A percentile compares a stretch with the other conserved stretches of the same genome.
phyloP scores from a whole-genome alignment of 192 early-diverging fungal genomes.

The Phlyctochytrium arcticum region DNA sequence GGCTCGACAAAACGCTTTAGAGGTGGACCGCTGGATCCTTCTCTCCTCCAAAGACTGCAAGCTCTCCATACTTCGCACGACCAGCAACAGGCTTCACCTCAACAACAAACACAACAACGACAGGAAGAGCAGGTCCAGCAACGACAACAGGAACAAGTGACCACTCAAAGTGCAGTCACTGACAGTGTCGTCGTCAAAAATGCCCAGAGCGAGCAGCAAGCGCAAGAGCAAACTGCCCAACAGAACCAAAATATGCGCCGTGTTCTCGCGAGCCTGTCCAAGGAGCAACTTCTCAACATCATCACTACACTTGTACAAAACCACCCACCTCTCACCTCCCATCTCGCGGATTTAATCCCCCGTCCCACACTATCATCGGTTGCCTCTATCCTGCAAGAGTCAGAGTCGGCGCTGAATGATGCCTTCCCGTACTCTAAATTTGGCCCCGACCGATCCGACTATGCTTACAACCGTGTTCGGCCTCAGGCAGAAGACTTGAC shows the following conservation, averaged over 20 bases:
- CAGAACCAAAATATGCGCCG: neutral
- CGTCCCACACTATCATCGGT: slow-evolving; percentile 81
- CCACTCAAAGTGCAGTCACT: neutral
- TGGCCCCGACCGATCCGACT: slow-evolving; percentile 74
- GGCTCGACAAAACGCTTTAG: slow-evolving; percentile 16
- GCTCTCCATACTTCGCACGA: neutral
- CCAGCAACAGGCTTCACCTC: slow-evolving; percentile 1
- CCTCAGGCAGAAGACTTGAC: slow-evolving; percentile 68
- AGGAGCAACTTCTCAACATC: slow-evolving; percentile 69
- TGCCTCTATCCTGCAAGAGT: slow-evolving; percentile 53
- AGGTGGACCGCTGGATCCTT: slow-evolving; percentile 1
- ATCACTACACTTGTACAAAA: slow-evolving; percentile 67
- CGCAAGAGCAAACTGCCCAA: neutral
- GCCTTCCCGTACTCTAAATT: slow-evolving; percentile 85
- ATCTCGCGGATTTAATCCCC: slow-evolving; percentile 73
- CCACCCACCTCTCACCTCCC: slow-evolving; percentile 66
- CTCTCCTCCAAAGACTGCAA: slow-evolving; percentile 7
- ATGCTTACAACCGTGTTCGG: slow-evolving; percentile 83
- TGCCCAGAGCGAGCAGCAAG: neutral
- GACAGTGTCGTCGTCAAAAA: too few species aligned
- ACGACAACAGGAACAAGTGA: neutral
- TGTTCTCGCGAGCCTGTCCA: slow-evolving; percentile 17
- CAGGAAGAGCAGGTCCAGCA: neutral
- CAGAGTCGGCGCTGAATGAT: slow-evolving; percentile 65
- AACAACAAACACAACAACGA: slow-evolving; percentile 1